These are phyloP conservation scores for Coccomyxa sp. DNA, from an alignment of 139 green algal genomes.

Conservation along the genomic window DNA sequence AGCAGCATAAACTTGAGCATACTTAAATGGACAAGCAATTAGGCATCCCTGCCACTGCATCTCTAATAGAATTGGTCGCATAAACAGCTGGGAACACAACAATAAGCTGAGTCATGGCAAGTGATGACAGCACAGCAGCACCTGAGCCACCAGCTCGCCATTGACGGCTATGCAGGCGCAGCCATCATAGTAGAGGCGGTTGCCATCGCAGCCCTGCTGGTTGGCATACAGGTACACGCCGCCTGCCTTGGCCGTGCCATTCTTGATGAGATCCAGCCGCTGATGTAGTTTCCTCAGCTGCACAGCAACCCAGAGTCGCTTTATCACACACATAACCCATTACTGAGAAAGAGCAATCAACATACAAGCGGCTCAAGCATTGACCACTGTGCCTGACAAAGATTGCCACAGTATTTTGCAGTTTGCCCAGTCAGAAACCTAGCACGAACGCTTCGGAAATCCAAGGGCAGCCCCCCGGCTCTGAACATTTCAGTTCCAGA, in stretches of 20 bases:
- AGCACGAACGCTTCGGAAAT: too few species aligned
- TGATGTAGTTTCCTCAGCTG: conserved; percentile 72
- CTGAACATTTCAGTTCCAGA: too few species aligned
- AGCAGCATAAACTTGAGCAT: too few species aligned
- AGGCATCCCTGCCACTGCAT: background rate
- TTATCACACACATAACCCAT: background rate
- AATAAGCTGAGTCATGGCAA: too few species aligned
- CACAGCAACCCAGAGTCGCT: conserved; percentile 4
- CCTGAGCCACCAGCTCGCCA: conserved; percentile 82
- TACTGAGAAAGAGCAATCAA: too few species aligned
- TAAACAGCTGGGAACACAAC: too few species aligned
- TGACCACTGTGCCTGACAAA: background rate
- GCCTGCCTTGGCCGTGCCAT: conserved; percentile 80
- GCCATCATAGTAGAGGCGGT: conserved; percentile 93
- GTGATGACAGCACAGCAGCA: background rate
- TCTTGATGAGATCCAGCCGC: conserved; percentile 82
- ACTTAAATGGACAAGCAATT: too few species aligned
- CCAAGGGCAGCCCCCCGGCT: too few species aligned
- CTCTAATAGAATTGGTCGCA: too few species aligned
- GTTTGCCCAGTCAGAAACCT: too few species aligned
- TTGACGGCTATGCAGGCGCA: conserved; percentile 86
- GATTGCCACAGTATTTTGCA: background rate
- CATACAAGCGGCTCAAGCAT: background rate
- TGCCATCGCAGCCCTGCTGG: conserved; percentile 94
- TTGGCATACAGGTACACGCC: conserved; percentile 98